phyloP scores from a whole-genome alignment of 305 asterid species.

The Fraxinus paxiana region DNA sequence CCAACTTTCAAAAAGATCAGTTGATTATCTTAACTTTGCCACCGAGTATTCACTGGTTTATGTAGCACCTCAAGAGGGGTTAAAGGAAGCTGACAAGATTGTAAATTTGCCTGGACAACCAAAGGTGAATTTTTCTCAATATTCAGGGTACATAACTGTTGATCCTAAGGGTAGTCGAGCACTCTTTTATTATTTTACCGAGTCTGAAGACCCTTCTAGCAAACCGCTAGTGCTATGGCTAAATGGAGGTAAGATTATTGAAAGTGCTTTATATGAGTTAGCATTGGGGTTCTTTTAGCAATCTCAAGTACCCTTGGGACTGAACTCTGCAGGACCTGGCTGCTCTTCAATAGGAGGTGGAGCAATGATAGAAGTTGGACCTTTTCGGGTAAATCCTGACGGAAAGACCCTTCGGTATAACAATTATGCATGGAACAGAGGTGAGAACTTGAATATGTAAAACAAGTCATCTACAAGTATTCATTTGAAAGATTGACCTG shows the following conservation, averaged over 20 bases:
- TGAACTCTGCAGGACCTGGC: conserved; percentile 31
- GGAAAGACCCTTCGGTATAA: conserved; percentile 35
- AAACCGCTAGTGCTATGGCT: conserved; percentile 66
- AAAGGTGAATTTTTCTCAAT: conserved; percentile 41
- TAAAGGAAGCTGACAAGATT: conserved; percentile 43
- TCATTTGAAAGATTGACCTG: not conserved
- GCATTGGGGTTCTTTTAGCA: not conserved
- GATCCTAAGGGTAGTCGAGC: conserved; percentile 50
- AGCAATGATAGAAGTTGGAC: conserved; percentile 42
- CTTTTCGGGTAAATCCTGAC: conserved; percentile 35
- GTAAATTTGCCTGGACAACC: conserved; percentile 55
- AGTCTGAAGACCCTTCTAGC: conserved; percentile 37
- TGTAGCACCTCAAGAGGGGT: conserved; percentile 31
- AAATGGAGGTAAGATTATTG: conserved; percentile 18
- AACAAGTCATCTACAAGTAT: not conserved
- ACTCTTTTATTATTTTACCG: conserved; percentile 49
- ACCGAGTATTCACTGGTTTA: conserved; percentile 28
- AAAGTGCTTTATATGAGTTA: not conserved
- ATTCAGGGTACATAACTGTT: conserved; percentile 52
- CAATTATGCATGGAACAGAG: conserved; percentile 36
- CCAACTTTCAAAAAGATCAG: conserved; percentile 3
- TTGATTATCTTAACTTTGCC: not conserved
- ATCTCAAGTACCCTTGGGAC: not conserved
- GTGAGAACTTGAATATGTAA: conserved; percentile 14
- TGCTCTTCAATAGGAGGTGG: conserved; percentile 41